Conservation (phyloP, 257 asterid genomes). For the Gentiana straminea region DNA sequence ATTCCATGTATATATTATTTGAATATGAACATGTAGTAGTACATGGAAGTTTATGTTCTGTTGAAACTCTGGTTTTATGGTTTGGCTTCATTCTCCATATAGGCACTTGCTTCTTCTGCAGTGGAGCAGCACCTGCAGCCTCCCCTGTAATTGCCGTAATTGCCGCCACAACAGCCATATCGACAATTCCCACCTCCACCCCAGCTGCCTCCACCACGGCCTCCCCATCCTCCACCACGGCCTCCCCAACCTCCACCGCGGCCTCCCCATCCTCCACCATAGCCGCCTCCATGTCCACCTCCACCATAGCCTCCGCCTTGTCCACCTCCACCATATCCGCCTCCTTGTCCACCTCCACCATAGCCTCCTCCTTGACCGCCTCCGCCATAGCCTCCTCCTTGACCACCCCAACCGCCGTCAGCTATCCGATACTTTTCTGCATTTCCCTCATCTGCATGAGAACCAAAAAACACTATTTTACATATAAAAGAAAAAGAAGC, state of each 20-base stretch:
- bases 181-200: not conserved
- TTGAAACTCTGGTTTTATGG: not conserved
- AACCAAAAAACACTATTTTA: too few relatives aligned
- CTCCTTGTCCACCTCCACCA: constrained; percentile 5
- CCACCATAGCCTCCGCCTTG: not conserved
- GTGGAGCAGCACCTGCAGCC: constrained; percentile 13
- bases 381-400: not conserved
- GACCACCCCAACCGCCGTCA: not conserved
- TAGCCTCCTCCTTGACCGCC: not conserved
- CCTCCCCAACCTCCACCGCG: not conserved
- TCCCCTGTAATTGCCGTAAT: not conserved
- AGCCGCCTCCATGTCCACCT: not conserved
- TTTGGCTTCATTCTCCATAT: constrained; percentile 7
- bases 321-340: not conserved
- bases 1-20: too few relatives aligned
- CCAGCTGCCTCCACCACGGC: not conserved
- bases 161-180: constrained; percentile 5
- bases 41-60: too few relatives aligned
- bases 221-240: not conserved
- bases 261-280: not conserved
- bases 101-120: constrained; percentile 9
- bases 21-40: too few relatives aligned
- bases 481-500: too few relatives aligned
- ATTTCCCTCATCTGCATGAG: not conserved
- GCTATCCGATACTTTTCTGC: not conserved